phyloP scores from a whole-genome alignment of 768 basidiomycete species.

The Pulveroboletus sp. region DNA sequence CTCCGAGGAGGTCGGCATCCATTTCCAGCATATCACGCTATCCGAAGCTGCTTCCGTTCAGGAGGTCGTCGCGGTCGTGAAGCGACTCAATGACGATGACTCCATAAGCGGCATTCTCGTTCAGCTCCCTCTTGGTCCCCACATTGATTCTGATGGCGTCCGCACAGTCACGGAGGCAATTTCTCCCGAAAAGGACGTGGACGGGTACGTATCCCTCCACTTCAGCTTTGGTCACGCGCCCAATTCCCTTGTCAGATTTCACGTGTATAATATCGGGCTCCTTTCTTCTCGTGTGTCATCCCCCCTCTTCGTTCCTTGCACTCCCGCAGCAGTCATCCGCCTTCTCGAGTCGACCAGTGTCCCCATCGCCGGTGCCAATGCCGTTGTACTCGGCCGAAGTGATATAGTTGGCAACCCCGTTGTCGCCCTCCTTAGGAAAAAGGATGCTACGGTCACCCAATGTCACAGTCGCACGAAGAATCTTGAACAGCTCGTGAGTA shows the following conservation, averaged over 20 bases:
- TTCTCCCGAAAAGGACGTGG: conserved; percentile 92
- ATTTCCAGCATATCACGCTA: conserved; percentile 72
- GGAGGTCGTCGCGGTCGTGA: conserved; percentile 71
- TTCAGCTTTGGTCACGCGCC: conserved; percentile 2
- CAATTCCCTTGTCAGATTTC: conserved; percentile 57
- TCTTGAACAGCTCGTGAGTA: conserved; percentile 68
- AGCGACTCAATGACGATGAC: conserved; percentile 79
- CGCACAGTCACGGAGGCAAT: conserved; percentile 92
- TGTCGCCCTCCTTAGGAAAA: conserved; percentile 80
- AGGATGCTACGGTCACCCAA: conserved; percentile 95
- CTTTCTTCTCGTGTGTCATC: conserved; percentile 84
- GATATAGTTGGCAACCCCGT: conserved; percentile 98
- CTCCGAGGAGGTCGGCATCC: conserved; percentile 89
- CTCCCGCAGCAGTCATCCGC: conserved; percentile 87
- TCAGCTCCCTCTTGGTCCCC: conserved; percentile 87
- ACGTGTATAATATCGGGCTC: conserved; percentile 97
- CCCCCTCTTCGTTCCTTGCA: conserved; percentile 92
- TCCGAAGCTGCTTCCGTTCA: conserved; percentile 67
- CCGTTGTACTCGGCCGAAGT: conserved; percentile 92
- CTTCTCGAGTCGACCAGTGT: conserved; percentile 86
- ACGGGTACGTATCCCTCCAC: conserved; percentile 58
- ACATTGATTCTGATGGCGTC: conserved; percentile 78
- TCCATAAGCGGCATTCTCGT: conserved; percentile 86
- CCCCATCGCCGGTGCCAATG: conserved; percentile 68
- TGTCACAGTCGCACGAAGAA: conserved; percentile 91